Evolutionary conservation across 2,329 filamentous ascomycete species (phyloP).

Genomic region (Capronia coronata): DNA sequence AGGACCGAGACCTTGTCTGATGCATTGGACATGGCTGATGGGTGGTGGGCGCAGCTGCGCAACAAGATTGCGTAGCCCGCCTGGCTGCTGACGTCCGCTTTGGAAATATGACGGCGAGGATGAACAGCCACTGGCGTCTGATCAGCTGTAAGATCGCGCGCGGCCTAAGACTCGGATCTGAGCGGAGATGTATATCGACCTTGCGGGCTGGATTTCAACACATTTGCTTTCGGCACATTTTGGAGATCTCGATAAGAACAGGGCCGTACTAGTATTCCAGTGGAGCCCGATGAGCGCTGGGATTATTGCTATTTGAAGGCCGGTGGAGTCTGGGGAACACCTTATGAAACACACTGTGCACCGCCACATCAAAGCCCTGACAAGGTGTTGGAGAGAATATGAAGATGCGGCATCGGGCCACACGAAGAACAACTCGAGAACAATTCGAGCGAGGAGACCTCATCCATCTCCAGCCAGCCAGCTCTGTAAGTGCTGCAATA

Average conservation of each 20-base stretch:
- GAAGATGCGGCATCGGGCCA: background rate
- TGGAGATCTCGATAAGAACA: no score
- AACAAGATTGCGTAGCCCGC: slow-evolving; percentile 9
- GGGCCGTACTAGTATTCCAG: no score
- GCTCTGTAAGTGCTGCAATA: no score
- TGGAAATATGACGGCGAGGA: background rate
- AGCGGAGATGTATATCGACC: no score
- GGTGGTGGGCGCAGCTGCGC: slow-evolving; percentile 10
- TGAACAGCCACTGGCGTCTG: background rate
- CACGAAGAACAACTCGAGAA: no score
- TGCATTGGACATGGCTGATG: slow-evolving; percentile 16
- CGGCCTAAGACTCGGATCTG: background rate
- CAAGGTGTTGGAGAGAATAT: background rate
- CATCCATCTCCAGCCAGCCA: no score
- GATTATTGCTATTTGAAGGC: no score
- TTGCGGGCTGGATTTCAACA: no score
- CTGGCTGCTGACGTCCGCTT: background rate
- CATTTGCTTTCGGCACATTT: no score
- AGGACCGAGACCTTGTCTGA: slow-evolving; percentile 58
- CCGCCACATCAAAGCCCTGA: slow-evolving; percentile 1
- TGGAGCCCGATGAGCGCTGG: no score
- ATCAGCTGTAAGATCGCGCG: background rate
- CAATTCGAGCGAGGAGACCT: no score
- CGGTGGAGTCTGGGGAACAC: slow-evolving; percentile 2
- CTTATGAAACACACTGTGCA: slow-evolving; percentile 2